These are phyloP conservation scores for Colletotrichum sp. DNA, from an alignment of 2,329 filamentous ascomycete genomes.

Conservation along the genomic window DNA sequence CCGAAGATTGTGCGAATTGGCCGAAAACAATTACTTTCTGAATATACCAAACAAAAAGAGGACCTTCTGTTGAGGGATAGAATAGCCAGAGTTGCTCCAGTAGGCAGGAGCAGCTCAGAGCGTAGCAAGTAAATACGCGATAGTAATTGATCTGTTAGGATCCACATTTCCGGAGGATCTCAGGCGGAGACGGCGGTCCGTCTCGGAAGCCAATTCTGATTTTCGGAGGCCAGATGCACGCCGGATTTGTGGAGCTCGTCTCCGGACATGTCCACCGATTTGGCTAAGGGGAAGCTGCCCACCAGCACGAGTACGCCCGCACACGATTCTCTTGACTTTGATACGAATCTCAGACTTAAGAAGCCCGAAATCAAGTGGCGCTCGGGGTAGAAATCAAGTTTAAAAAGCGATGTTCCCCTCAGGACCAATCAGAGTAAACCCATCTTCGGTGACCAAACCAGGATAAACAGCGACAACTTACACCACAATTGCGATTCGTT, in stretches of 20 bases:
- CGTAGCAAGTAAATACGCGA: neutral
- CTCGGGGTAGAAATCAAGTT: neutral
- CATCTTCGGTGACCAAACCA: neutral
- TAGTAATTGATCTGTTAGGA: neutral
- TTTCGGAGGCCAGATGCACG: neutral
- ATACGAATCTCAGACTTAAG: neutral
- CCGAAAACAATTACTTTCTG: neutral
- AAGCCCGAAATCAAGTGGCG: no score
- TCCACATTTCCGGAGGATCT: neutral
- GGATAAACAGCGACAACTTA: neutral
- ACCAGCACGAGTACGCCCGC: neutral
- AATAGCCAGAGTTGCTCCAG: neutral
- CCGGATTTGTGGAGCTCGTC: neutral
- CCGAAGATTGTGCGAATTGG: neutral
- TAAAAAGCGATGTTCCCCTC: neutral
- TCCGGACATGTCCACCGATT: neutral
- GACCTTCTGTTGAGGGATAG: fast-evolving
- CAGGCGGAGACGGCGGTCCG: neutral
- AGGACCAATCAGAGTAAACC: neutral
- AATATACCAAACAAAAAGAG: neutral
- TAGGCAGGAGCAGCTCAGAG: neutral
- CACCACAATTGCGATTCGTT: neutral
- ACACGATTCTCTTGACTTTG: neutral
- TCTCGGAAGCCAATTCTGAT: neutral
- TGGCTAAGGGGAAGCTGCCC: neutral